phyloP scores from a whole-genome alignment of 2,329 filamentous ascomycete genomes.

The Aspergillus calidoustus region DNA sequence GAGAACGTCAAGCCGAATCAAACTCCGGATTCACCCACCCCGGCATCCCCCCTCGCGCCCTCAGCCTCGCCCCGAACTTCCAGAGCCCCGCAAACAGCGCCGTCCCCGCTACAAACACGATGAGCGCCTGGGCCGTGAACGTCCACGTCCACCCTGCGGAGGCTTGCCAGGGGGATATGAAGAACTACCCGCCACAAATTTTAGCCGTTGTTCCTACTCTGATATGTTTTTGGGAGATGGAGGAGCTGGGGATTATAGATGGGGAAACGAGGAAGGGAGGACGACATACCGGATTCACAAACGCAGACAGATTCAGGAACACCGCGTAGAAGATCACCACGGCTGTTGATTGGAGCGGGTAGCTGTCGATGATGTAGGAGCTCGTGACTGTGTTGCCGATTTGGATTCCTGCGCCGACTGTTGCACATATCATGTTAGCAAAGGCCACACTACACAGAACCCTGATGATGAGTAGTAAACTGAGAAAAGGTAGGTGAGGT shows the following conservation, averaged over 20 bases:
- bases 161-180: slow-evolving; percentile 55
- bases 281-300: slow-evolving; percentile 46
- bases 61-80: slow-evolving; percentile 44
- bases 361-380: slow-evolving; percentile 60
- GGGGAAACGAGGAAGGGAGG: not conserved
- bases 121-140: slow-evolving; percentile 54
- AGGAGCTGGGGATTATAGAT: not conserved
- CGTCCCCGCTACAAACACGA: slow-evolving; percentile 48
- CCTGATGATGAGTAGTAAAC: not conserved
- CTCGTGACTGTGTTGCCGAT: slow-evolving; percentile 60
- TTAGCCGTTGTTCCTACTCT: not conserved
- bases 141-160: slow-evolving; percentile 56
- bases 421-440: not conserved
- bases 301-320: slow-evolving; percentile 57
- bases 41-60: slow-evolving; percentile 43
- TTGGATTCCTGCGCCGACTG: slow-evolving; percentile 60
- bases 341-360: slow-evolving; percentile 60
- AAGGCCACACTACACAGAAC: too few relatives aligned
- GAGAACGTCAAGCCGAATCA: slow-evolving; percentile 24
- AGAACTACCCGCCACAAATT: slow-evolving; percentile 41
- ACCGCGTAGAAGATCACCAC: slow-evolving; percentile 61
- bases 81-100: slow-evolving; percentile 47
- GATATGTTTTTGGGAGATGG: too few relatives aligned
- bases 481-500: too few relatives aligned
- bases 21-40: slow-evolving; percentile 55